These are phyloP conservation scores for Lachancea waltii DNA, from an alignment of 805 yeast species.

Conservation along the genomic window DNA sequence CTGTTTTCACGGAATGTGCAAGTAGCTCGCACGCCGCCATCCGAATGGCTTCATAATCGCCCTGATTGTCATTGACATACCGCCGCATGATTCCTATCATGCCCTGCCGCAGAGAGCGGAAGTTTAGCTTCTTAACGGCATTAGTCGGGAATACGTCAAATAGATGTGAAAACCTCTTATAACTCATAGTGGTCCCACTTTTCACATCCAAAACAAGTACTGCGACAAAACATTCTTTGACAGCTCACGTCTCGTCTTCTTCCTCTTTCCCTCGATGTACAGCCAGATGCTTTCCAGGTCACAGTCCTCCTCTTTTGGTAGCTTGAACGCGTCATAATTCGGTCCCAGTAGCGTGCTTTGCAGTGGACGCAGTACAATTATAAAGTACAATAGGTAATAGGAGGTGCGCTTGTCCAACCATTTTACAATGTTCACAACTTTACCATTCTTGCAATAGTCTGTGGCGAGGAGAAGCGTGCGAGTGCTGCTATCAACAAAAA, in stretches of 20 bases:
- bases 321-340: constrained; percentile 1
- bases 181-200: background rate
- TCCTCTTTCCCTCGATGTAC: background rate
- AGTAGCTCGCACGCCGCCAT: background rate
- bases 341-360: background rate
- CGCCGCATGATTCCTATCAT: background rate
- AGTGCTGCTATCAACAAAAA: constrained; percentile 1
- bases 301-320: background rate
- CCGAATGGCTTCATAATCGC: background rate
- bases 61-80: background rate
- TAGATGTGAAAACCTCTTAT: background rate
- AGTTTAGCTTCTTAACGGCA: background rate
- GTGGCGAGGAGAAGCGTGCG: background rate
- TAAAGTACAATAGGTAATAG: background rate
- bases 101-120: no score
- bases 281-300: background rate
- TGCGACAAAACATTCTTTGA: background rate
- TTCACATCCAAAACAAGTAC: background rate
- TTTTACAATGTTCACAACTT: background rate
- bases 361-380: background rate
- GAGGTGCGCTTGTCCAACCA: constrained; percentile 2
- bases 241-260: background rate
- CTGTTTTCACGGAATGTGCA: background rate
- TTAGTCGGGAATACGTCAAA: background rate
- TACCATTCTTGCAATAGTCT: background rate